These are phyloP conservation scores for Aspergillus intermedius DNA, from an alignment of 2,329 filamentous ascomycete species.

Conservation along the genomic window DNA sequence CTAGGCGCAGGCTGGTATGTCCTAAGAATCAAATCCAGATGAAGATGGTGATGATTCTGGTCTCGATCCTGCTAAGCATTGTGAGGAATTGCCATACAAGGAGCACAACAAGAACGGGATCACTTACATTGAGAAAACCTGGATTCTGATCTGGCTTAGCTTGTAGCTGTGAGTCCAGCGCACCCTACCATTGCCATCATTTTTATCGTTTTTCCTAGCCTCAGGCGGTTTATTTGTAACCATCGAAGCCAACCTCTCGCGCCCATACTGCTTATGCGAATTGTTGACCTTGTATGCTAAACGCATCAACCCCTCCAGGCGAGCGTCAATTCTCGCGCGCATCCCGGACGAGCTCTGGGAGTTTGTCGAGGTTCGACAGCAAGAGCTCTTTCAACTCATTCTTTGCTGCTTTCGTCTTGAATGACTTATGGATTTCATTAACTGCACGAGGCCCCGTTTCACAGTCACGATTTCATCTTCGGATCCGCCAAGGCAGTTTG, in stretches of 20 bases:
- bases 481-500: background rate
- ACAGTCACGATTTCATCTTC: background rate
- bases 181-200: background rate
- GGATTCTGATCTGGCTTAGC: background rate
- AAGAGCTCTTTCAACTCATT: background rate
- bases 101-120: background rate
- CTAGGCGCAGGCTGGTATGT: background rate
- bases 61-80: background rate
- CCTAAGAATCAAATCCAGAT: background rate
- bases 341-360: conserved; percentile 1
- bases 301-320: conserved; percentile 1
- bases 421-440: conserved; percentile 1
- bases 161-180: conserved; percentile 1
- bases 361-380: background rate
- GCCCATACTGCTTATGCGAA: background rate
- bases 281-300: conserved; percentile 2
- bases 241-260: background rate
- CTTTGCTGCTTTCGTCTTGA: background rate
- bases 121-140: conserved; percentile 1
- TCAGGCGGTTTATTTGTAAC: background rate
- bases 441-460: background rate
- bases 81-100: background rate
- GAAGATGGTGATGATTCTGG: background rate
- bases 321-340: background rate
- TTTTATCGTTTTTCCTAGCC: background rate